A percentile compares a stretch with the other conserved stretches of the same genome.
Evolutionary conservation across 352 stramenopile species (phyloP).

Genomic region (Phytophthora citricola): DNA sequence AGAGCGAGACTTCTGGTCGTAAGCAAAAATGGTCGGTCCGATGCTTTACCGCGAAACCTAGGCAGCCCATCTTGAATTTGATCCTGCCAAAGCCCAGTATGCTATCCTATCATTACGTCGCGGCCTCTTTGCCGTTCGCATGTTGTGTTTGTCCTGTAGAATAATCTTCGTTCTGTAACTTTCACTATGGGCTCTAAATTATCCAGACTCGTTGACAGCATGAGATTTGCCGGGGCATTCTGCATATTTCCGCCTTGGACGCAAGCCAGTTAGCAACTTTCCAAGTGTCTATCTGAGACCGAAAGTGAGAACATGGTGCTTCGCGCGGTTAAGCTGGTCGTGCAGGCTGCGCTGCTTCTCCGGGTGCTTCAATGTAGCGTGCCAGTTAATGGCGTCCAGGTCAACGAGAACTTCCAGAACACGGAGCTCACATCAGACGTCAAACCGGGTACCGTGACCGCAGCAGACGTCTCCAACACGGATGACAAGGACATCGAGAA

Average conservation of each 20-base stretch:
- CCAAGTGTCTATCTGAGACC: conserved; percentile 18
- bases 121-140: conserved; percentile 22
- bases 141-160: conserved; percentile 4
- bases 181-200: conserved; percentile 5
- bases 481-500: conserved; percentile 12
- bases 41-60: conserved; percentile 26
- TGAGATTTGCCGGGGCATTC: conserved; percentile 37
- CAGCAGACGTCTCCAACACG: conserved; percentile 9
- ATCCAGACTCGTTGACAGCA: conserved; percentile 14
- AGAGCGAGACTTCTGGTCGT: conserved; percentile 14
- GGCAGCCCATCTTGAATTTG: conserved; percentile 27
- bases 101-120: conserved; percentile 37
- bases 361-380: conserved; percentile 19
- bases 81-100: conserved; percentile 31
- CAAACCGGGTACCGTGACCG: background rate
- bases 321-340: conserved; percentile 23
- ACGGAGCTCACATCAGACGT: conserved; percentile 14
- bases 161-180: background rate
- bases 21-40: conserved; percentile 17
- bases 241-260: conserved; percentile 30
- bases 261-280: conserved; percentile 25
- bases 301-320: conserved; percentile 36
- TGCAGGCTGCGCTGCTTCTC: conserved; percentile 25
- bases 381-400: conserved; percentile 10
- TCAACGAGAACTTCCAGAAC: conserved; percentile 34